A percentile compares a stretch with the other conserved stretches of the same genome.
Conservation (phyloP, 140 eudicot species). For the Artemisia princeps region DNA sequence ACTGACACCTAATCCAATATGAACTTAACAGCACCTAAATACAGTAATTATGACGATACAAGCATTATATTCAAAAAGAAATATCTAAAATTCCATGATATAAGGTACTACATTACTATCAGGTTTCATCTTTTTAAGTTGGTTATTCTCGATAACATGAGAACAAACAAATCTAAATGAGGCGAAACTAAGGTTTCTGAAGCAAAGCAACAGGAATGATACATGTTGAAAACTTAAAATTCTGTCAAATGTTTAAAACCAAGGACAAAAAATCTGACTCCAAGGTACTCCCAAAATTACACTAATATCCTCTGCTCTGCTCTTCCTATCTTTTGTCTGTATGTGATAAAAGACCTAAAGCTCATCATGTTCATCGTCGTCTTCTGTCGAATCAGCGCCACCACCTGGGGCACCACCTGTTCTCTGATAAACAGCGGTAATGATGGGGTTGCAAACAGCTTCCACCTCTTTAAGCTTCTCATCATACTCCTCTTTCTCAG, state of each 20-base stretch:
- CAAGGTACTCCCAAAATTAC: constrained; percentile 9
- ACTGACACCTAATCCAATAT: too few species aligned
- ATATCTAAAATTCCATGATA: too few species aligned
- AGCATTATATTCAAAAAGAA: too few species aligned
- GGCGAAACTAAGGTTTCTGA: constrained; percentile 16
- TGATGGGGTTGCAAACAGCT: constrained; percentile 63
- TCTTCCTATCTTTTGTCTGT: constrained; percentile 18
- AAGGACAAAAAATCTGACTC: constrained; percentile 22
- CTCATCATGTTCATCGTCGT: constrained; percentile 52
- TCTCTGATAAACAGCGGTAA: constrained; percentile 60
- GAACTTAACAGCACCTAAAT: too few species aligned
- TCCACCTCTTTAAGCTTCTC: constrained; percentile 66
- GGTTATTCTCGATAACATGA: too few species aligned
- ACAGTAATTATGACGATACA: too few species aligned
- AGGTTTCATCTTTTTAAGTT: too few species aligned
- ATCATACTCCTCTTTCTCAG: constrained; percentile 61
- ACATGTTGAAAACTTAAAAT: constrained; percentile 1
- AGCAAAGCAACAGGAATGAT: constrained; percentile 15
- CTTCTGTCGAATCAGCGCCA: constrained; percentile 25
- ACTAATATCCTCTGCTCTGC: constrained; percentile 21
- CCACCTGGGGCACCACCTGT: constrained; percentile 57
- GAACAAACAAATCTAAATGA: not conserved
- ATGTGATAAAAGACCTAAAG: constrained; percentile 38
- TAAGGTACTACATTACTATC: too few species aligned
- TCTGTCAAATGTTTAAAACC: constrained; percentile 12